Conservation (phyloP, 1,139 yeast species). For the Taphrina pruni region DNA sequence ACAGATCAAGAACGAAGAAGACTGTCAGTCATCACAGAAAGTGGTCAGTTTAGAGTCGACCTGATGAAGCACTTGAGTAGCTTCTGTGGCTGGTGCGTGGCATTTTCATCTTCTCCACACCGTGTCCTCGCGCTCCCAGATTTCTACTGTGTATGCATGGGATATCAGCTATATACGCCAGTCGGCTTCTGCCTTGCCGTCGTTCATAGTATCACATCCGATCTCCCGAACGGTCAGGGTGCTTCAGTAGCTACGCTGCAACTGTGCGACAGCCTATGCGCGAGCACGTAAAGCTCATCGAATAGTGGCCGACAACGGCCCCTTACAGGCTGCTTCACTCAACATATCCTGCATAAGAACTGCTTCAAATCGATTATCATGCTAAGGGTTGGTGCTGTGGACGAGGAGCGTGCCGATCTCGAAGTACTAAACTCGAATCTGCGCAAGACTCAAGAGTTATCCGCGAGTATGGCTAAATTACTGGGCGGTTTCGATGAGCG, state of each 20-base stretch:
- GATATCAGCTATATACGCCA: too few species aligned
- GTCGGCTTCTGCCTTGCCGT: too few species aligned
- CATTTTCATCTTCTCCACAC: neutral
- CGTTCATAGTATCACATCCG: too few species aligned
- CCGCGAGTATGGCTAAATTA: constrained; percentile 30
- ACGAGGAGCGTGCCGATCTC: constrained; percentile 44
- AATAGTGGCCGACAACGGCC: neutral
- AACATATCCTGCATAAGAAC: too few species aligned
- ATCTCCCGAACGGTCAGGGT: too few species aligned
- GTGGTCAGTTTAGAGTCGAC: neutral
- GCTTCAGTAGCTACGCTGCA: too few species aligned
- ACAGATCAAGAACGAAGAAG: too few species aligned
- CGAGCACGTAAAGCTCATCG: neutral
- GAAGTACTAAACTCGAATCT: constrained; percentile 41
- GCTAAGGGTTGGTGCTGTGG: constrained; percentile 32
- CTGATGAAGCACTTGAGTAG: neutral
- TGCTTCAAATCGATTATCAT: neutral
- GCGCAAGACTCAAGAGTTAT: constrained; percentile 38
- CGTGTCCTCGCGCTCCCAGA: too few species aligned
- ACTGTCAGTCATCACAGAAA: too few species aligned
- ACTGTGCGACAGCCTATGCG: neutral
- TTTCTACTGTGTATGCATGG: too few species aligned
- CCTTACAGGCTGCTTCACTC: too few species aligned
- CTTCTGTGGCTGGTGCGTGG: constrained; percentile 2
- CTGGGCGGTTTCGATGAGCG: constrained; percentile 39